Evolutionary conservation across 2,329 filamentous ascomycete species (phyloP), one percentile per base, ranked within the genome.

Genomic region (Colletotrichum tofieldiae): DNA sequence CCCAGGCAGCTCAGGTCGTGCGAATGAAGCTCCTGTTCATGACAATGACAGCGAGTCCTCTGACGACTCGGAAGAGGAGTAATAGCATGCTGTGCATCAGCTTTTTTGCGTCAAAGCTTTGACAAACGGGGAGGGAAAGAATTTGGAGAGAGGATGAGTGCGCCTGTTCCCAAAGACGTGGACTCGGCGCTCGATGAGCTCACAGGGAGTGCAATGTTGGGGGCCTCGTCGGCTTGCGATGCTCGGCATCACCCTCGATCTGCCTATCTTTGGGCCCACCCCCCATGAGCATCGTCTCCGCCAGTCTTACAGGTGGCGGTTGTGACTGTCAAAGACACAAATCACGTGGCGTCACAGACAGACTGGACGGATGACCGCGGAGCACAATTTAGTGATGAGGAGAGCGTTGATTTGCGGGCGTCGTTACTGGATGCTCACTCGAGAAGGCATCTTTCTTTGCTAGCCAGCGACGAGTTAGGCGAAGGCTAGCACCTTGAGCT

Each of bases 41-140:
- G 76, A 49, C 18, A 62, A 58, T 23, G 67, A 64, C 51, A 73
- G 60, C 64, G 85, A 86, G 35, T 84, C 86, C 59, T 86, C 85
- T 2, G 85, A 86, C 55, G 85, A 86, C 58, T 86, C 84, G 47
- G 86, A 86, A 63, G 85, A 85, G 52, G 84, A 86, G 75, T 82
- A 64, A 65, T 45, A n/a, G 35, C 23, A 58, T 39, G 18, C 60
- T 45, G 45, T 41, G 54, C 35, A 60, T n/a, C 12, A 43, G 23
- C 20, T 20, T 65, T 37, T 52, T 63, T n/a, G 39, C 23, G 11
- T 45, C 14, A 11, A 54, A 35, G 37, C 12, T n/a, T 35, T 54
- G 49, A 9, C 20, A 43, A 8, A 14, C 3, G 32, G 26, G n/a
- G 49, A 23, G 37, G 23, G 20, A 51, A 23, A 16, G 49, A 41